A percentile compares a stretch with the other conserved stretches of the same genome.
phyloP scores from a whole-genome alignment of 371 early-diverging fungal species.

The Apophysomyces trapeziformis region DNA sequence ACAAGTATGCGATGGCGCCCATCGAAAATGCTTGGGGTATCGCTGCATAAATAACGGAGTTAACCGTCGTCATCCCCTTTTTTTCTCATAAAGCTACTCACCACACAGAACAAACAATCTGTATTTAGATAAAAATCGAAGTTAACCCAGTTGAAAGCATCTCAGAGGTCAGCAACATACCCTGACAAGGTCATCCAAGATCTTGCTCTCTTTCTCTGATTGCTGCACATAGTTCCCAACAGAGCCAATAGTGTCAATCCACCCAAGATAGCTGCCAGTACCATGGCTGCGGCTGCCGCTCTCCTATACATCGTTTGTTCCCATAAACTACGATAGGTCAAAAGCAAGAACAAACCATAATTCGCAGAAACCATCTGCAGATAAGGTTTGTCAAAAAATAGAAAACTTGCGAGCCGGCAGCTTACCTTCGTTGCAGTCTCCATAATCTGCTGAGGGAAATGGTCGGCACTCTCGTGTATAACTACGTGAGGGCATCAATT shows the following conservation, averaged over 20 bases:
- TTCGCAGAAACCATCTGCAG: slow-evolving; percentile 53
- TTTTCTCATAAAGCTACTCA: slow-evolving; percentile 11
- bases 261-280: slow-evolving; percentile 45
- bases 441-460: slow-evolving; percentile 47
- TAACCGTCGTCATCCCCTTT: not conserved
- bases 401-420: not conserved
- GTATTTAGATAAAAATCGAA: not conserved
- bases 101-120: slow-evolving; percentile 33
- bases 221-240: slow-evolving; percentile 47
- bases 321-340: not conserved
- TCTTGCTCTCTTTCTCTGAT: slow-evolving; percentile 41
- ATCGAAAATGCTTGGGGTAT: slow-evolving; percentile 49
- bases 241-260: slow-evolving; percentile 39
- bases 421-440: slow-evolving; percentile 54
- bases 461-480: slow-evolving; percentile 47
- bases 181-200: slow-evolving; percentile 49
- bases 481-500: slow-evolving; percentile 17
- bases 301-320: slow-evolving; percentile 26
- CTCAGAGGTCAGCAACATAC: slow-evolving; percentile 20
- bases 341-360: slow-evolving; percentile 34
- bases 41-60: slow-evolving; percentile 21
- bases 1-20: slow-evolving; percentile 50
- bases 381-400: not conserved
- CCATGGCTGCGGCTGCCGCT: slow-evolving; percentile 48
- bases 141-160: too few species aligned